These are phyloP conservation scores for Eleusine coracana DNA, from an alignment of 176 grass and related monocot genomes.

Conservation along the genomic window DNA sequence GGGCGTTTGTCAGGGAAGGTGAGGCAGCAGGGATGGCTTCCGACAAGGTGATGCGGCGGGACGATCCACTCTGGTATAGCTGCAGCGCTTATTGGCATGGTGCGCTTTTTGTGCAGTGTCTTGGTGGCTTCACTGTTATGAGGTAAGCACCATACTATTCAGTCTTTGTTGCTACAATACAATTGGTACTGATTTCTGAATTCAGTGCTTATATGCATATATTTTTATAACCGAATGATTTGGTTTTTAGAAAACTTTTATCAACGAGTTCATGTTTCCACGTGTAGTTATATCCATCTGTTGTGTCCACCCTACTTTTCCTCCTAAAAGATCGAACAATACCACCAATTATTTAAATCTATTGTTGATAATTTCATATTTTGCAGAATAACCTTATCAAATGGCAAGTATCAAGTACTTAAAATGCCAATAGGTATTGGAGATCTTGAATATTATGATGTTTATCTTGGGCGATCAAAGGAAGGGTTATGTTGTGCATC, in stretches of 20 bases:
- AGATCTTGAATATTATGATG: background rate
- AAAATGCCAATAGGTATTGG: background rate
- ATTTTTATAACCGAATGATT: too few species aligned
- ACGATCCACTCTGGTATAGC: too few species aligned
- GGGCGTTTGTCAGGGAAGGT: background rate
- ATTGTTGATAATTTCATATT: background rate
- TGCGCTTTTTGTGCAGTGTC: background rate
- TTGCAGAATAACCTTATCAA: conserved; percentile 26
- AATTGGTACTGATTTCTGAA: background rate
- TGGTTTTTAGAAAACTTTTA: background rate
- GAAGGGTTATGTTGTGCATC: background rate
- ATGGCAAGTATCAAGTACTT: conserved; percentile 5
- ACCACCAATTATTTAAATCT: background rate
- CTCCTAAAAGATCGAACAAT: background rate
- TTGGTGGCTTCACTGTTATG: background rate
- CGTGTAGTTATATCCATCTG: background rate
- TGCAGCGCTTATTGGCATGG: background rate
- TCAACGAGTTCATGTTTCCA: background rate
- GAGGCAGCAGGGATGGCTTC: background rate
- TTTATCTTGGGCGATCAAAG: background rate
- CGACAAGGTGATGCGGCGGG: background rate
- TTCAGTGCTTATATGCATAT: background rate
- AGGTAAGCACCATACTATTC: background rate
- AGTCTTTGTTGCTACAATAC: background rate
- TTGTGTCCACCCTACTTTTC: background rate